These are phyloP conservation scores for Trichosanthes truncata DNA, from an alignment of 306 rosid species.

Conservation along the genomic window DNA sequence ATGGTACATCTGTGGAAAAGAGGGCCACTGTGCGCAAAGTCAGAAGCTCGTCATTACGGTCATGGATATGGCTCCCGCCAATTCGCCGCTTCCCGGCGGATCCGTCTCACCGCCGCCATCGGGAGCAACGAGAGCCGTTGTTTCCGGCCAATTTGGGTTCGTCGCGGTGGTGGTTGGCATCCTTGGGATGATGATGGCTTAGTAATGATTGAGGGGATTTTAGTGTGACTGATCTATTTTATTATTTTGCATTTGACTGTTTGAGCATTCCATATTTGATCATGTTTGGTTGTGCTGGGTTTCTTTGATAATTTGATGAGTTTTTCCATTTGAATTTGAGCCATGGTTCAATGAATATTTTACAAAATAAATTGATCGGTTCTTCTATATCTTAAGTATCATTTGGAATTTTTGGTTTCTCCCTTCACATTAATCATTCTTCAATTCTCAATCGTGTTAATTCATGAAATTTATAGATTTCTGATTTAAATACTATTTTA, in stretches of 20 bases:
- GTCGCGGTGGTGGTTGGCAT: background rate
- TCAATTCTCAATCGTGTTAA: no score
- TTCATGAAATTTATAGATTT: no score
- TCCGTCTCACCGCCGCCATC: background rate
- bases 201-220: background rate
- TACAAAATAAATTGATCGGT: background rate
- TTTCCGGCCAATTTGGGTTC: background rate
- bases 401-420: background rate
- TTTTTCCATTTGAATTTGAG: background rate
- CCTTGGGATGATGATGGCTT: slow-evolving; percentile 8
- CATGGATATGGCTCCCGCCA: background rate
- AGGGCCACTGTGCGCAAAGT: background rate
- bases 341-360: background rate
- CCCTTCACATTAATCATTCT: background rate
- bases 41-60: slow-evolving; percentile 2
- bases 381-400: background rate
- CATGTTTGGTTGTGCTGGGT: background rate
- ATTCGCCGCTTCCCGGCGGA: background rate
- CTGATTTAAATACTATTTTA: no score
- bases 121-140: background rate
- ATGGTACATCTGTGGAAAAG: background rate
- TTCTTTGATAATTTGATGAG: background rate
- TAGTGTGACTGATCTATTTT: background rate
- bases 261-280: background rate
- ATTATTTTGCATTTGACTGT: background rate